These are phyloP conservation scores for Sonneratia alba DNA, from an alignment of 345 rosid species.

Conservation along the genomic window DNA sequence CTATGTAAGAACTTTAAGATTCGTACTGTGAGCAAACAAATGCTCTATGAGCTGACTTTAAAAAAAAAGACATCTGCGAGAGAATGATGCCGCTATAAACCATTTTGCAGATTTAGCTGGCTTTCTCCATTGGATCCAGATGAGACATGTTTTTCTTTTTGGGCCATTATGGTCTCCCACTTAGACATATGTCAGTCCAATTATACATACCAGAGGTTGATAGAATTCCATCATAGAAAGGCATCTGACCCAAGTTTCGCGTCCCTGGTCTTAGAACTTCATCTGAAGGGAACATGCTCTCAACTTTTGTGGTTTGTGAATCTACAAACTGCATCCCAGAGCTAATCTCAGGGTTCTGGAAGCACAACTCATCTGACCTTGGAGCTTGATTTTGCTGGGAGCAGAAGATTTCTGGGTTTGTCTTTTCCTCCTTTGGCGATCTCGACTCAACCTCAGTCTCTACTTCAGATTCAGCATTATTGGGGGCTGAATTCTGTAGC, in stretches of 20 bases:
- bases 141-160: no score
- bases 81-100: background rate
- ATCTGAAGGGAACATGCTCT: slow-evolving; percentile 14
- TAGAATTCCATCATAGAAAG: slow-evolving; percentile 26
- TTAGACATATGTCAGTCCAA: background rate
- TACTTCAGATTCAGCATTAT: slow-evolving; percentile 75
- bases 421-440: slow-evolving; percentile 54
- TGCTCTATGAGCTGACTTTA: background rate
- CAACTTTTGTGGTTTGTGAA: slow-evolving; percentile 20
- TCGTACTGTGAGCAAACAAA: background rate
- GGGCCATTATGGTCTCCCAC: background rate
- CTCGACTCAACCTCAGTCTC: slow-evolving; percentile 78
- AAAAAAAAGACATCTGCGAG: background rate
- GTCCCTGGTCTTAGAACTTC: slow-evolving; percentile 9
- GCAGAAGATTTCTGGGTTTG: slow-evolving; percentile 51
- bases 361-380: slow-evolving; percentile 60
- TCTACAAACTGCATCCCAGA: slow-evolving; percentile 62
- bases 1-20: background rate
- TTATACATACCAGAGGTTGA: slow-evolving; percentile 35
- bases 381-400: slow-evolving; percentile 40
- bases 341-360: slow-evolving; percentile 64
- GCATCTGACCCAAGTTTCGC: slow-evolving; percentile 13
- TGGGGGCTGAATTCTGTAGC: slow-evolving; percentile 42
- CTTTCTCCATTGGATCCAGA: background rate
- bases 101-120: background rate